These are phyloP conservation scores for Colletotrichum tanaceti DNA, from an alignment of 2,329 filamentous ascomycete species.

Conservation along the genomic window DNA sequence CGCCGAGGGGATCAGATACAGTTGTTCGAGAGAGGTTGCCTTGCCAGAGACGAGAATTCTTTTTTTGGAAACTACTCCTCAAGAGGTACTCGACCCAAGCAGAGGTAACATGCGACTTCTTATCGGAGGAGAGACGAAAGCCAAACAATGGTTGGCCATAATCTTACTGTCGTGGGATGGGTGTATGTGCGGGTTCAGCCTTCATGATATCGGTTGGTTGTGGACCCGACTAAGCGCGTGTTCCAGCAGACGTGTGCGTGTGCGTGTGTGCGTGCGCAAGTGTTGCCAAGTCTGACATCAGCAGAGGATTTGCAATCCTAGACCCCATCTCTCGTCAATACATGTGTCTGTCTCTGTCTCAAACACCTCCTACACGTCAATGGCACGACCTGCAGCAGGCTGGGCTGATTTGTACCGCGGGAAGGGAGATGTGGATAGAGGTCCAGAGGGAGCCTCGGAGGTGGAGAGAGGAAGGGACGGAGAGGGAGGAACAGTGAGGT, in stretches of 20 bases:
- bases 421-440: background rate
- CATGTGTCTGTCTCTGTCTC: constrained; percentile 14
- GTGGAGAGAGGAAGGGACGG: background rate
- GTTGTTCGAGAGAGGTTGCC: background rate
- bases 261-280: background rate
- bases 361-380: constrained; percentile 21
- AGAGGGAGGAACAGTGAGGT: background rate
- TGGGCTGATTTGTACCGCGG: constrained; percentile 2
- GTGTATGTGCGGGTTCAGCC: too few relatives aligned
- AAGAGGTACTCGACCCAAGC: background rate
- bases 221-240: background rate
- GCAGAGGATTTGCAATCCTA: constrained; percentile 17
- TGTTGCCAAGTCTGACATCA: background rate
- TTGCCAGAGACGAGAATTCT: background rate
- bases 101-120: background rate
- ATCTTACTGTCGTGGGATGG: too few relatives aligned
- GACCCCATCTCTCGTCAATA: constrained; percentile 8
- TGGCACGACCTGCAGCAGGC: constrained; percentile 12
- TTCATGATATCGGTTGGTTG: background rate
- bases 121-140: background rate
- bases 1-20: background rate
- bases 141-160: background rate
- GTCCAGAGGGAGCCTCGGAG: background rate
- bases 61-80: background rate
- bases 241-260: background rate